Percentiles rank a stretch among this genome's conserved stretches.
Evolutionary conservation across 345 rosid genomes (phyloP).

Genomic region (Reutealis trisperma): DNA sequence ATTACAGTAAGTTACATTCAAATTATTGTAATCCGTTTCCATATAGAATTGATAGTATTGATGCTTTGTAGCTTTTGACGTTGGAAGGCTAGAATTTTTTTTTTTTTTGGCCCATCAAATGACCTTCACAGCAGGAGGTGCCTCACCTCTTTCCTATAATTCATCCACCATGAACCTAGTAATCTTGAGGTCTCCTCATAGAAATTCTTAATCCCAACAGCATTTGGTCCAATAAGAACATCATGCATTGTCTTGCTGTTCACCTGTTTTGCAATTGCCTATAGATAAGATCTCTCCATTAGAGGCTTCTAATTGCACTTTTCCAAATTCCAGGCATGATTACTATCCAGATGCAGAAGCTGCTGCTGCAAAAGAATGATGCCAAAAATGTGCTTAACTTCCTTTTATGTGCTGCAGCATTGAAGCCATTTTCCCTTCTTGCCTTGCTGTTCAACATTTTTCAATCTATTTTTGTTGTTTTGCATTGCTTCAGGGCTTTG

Average conservation of each 20-base stretch:
- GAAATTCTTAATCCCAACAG: not conserved
- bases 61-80: not conserved
- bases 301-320: not conserved
- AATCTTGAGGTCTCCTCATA: not conserved
- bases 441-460: conserved; percentile 10
- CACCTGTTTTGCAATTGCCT: not conserved
- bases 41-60: not conserved
- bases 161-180: not conserved
- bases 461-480: conserved; percentile 8
- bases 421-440: not conserved
- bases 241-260: not conserved
- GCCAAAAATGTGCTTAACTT: conserved; percentile 24
- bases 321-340: conserved; percentile 59
- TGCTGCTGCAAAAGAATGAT: conserved; percentile 53
- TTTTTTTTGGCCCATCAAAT: not conserved
- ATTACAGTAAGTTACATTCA: conserved; percentile 71
- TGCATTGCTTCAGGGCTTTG: conserved; percentile 15
- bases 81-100: not conserved
- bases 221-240: not conserved
- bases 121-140: not conserved
- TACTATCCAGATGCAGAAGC: conserved; percentile 46
- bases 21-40: not conserved
- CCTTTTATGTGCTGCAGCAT: not conserved
- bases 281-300: not conserved
- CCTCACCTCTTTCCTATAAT: not conserved